Evolutionary conservation across 2,329 filamentous ascomycete species (phyloP).

Genomic region (Cladosporium sphaerospermum): DNA sequence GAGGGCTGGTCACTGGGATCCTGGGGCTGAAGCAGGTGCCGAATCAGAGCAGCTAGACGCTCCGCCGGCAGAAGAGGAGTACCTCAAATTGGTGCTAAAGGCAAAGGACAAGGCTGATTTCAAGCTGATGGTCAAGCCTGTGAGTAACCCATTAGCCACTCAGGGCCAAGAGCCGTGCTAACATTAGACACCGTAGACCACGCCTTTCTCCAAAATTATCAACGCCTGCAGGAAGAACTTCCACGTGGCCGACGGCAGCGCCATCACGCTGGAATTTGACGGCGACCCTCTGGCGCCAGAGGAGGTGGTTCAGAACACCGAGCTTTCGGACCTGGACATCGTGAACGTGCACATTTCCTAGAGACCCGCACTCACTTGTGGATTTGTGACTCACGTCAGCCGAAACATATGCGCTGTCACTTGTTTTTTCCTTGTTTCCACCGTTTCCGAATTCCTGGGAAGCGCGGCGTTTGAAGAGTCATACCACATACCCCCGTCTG

Average conservation of each 20-base stretch:
- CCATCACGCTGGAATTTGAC: constrained; percentile 64
- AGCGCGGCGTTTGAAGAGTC: neutral
- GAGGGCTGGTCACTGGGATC: constrained; percentile 8
- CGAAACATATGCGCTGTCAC: neutral
- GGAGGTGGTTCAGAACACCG: constrained; percentile 56
- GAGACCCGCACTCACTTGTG: constrained; percentile 7
- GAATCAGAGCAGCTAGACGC: constrained; percentile 26
- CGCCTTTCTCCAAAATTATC: constrained; percentile 57
- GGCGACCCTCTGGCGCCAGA: constrained; percentile 63
- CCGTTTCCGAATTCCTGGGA: neutral
- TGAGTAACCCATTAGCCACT: constrained; percentile 26
- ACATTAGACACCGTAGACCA: constrained; percentile 37
- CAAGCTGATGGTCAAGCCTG: constrained; percentile 44
- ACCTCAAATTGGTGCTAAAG: constrained; percentile 44
- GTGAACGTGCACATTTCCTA: constrained; percentile 66
- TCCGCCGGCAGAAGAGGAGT: constrained; percentile 23
- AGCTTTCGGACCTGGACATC: constrained; percentile 67
- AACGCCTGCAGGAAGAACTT: constrained; percentile 54
- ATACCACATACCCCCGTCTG: neutral
- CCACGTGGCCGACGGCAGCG: constrained; percentile 45
- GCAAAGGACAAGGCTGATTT: constrained; percentile 47
- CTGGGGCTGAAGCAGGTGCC: constrained; percentile 14
- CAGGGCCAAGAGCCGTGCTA: neutral
- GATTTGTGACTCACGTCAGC: neutral
- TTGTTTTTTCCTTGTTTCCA: neutral